Conservation (phyloP, 176 grass and related monocot species). For the Themeda triandra region DNA sequence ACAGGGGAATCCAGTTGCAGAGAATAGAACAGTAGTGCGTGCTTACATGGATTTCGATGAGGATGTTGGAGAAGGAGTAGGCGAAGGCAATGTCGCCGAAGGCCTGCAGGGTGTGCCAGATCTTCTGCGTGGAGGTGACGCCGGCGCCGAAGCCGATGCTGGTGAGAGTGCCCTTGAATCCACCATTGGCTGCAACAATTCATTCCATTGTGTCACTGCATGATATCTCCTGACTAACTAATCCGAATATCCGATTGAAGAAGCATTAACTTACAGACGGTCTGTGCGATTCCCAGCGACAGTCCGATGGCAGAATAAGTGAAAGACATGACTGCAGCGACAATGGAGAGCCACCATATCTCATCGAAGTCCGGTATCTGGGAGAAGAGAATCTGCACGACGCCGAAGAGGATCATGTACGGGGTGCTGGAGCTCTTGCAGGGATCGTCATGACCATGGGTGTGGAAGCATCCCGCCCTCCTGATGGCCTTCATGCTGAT, state of each 20-base stretch:
- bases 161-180: constrained; percentile 32
- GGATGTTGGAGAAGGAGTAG: constrained; percentile 45
- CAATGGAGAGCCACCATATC: constrained; percentile 48
- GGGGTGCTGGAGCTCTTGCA: constrained; percentile 52
- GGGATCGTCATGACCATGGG: background rate
- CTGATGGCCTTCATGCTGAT: constrained; percentile 49
- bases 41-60: constrained; percentile 44
- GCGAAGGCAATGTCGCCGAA: constrained; percentile 48
- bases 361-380: constrained; percentile 49
- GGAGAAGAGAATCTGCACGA: constrained; percentile 42
- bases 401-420: constrained; percentile 52
- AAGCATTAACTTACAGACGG: constrained; percentile 4
- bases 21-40: background rate
- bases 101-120: constrained; percentile 30
- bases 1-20: background rate
- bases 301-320: constrained; percentile 41
- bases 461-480: constrained; percentile 35
- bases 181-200: constrained; percentile 34
- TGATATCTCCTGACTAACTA: too few relatives aligned
- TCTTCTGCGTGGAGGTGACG: constrained; percentile 20
- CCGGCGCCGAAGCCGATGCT: constrained; percentile 31
- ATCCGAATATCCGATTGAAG: background rate
- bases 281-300: constrained; percentile 34
- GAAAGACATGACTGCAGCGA: constrained; percentile 53
- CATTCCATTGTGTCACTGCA: background rate